These are phyloP conservation scores for Cryptosporidium viatorum DNA, from an alignment of 169 alveolate species.

Conservation along the genomic window DNA sequence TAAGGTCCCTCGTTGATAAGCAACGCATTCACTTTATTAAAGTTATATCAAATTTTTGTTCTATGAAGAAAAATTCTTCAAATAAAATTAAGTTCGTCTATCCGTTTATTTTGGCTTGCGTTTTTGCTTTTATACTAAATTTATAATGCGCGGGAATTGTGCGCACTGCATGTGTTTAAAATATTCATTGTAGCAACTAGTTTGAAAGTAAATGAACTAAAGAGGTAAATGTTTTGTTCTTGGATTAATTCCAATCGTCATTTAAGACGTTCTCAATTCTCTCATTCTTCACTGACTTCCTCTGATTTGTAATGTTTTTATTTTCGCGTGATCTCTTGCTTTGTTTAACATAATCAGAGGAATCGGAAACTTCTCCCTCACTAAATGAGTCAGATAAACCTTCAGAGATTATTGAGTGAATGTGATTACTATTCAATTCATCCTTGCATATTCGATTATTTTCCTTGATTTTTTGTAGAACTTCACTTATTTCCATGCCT, in stretches of 20 bases:
- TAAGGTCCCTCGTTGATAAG: background rate
- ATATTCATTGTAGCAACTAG: background rate
- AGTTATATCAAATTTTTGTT: no score
- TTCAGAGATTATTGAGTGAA: background rate
- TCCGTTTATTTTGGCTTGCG: no score
- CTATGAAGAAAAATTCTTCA: no score
- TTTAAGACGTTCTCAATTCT: background rate
- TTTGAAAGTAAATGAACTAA: background rate
- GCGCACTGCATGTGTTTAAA: background rate
- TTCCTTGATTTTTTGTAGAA: background rate
- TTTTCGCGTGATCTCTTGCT: conserved; percentile 11
- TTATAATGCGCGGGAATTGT: background rate
- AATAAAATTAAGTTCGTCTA: no score
- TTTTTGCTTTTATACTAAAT: no score
- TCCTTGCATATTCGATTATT: background rate
- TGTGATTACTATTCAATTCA: background rate
- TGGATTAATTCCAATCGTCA: background rate
- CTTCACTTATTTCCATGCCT: background rate
- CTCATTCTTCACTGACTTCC: background rate
- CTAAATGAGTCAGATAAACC: conserved; percentile 10
- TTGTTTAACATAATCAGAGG: background rate
- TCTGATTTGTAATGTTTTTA: background rate
- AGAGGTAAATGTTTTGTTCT: background rate
- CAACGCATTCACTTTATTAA: no score
- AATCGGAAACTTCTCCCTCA: background rate